Evolutionary conservation across 1,139 yeast species (phyloP).

Genomic region (Hyphopichia fennica): DNA sequence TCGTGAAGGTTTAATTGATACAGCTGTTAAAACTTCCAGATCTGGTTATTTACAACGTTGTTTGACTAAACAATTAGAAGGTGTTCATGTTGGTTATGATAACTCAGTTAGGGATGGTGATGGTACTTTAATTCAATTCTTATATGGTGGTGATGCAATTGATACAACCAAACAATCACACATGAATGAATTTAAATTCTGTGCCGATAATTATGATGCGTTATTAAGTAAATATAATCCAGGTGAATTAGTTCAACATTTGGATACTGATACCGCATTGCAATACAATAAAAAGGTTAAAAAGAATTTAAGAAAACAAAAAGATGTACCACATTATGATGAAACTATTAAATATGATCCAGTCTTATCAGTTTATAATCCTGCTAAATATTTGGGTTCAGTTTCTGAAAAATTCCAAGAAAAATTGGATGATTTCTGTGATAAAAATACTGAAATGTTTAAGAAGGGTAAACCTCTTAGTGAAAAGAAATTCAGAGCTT

Average conservation of each 20-base stretch:
- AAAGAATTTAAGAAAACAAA: slow-evolving; percentile 71
- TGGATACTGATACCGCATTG: slow-evolving; percentile 81
- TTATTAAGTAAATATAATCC: slow-evolving; percentile 87
- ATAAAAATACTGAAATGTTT: slow-evolving; percentile 53
- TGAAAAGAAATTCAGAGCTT: slow-evolving; percentile 88
- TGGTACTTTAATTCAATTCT: slow-evolving; percentile 89
- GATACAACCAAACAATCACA: slow-evolving; percentile 95
- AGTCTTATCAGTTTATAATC: slow-evolving; percentile 79
- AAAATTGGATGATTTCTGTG: slow-evolving; percentile 70
- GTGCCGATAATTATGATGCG: slow-evolving; percentile 87
- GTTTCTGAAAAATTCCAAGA: slow-evolving; percentile 89
- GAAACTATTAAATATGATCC: slow-evolving; percentile 81
- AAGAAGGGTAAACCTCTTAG: slow-evolving; percentile 53
- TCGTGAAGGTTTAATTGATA: slow-evolving; percentile 98
- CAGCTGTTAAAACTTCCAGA: slow-evolving; percentile 98
- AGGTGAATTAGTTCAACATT: slow-evolving; percentile 65
- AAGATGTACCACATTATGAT: slow-evolving; percentile 59
- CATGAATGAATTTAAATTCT: slow-evolving; percentile 90
- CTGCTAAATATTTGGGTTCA: slow-evolving; percentile 86
- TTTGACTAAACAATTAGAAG: slow-evolving; percentile 96
- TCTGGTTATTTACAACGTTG: slow-evolving; percentile 98
- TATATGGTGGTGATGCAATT: slow-evolving; percentile 96
- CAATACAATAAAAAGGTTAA: slow-evolving; percentile 79
- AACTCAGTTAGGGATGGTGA: slow-evolving; percentile 95
- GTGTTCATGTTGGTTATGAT: slow-evolving; percentile 92